Conservation (phyloP, 345 rosid genomes). For the Microthlaspi erraticum region DNA sequence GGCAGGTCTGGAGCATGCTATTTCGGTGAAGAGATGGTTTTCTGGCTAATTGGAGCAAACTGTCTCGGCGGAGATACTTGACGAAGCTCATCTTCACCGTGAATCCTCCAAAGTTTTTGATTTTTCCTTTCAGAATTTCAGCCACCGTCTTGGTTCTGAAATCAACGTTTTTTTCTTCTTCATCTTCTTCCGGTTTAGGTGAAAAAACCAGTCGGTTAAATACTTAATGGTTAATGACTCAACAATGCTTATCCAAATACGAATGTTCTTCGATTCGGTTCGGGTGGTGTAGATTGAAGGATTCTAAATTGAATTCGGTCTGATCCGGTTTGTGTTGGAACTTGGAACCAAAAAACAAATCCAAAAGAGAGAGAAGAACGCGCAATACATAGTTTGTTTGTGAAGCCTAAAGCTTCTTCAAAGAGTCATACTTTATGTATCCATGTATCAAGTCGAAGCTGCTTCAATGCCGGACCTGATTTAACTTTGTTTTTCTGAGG, state of each 20-base stretch:
- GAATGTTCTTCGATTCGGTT: neutral
- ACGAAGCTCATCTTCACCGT: constrained; percentile 40
- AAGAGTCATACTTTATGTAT: constrained; percentile 50
- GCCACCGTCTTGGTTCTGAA: no score
- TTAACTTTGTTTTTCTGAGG: constrained; percentile 75
- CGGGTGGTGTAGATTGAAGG: neutral
- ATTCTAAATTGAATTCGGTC: constrained; percentile 7
- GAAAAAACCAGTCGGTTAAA: neutral
- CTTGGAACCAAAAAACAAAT: neutral
- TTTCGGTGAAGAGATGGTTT: constrained; percentile 26
- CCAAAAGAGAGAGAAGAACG: constrained; percentile 3
- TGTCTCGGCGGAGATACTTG: constrained; percentile 39
- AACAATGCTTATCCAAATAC: constrained; percentile 5
- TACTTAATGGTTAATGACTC: neutral
- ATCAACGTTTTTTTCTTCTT: neutral
- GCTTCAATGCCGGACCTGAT: constrained; percentile 77
- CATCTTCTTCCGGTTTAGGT: neutral
- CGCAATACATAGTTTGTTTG: constrained; percentile 2
- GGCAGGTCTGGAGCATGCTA: constrained; percentile 48
- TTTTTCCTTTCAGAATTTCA: neutral
- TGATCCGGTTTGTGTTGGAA: constrained; percentile 18
- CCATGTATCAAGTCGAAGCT: constrained; percentile 86
- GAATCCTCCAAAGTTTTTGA: constrained; percentile 9
- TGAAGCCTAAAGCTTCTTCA: constrained; percentile 4
- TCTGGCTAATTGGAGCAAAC: constrained; percentile 28